Conservation (phyloP, 768 basidiomycete species). For the Mycena indigotica region DNA sequence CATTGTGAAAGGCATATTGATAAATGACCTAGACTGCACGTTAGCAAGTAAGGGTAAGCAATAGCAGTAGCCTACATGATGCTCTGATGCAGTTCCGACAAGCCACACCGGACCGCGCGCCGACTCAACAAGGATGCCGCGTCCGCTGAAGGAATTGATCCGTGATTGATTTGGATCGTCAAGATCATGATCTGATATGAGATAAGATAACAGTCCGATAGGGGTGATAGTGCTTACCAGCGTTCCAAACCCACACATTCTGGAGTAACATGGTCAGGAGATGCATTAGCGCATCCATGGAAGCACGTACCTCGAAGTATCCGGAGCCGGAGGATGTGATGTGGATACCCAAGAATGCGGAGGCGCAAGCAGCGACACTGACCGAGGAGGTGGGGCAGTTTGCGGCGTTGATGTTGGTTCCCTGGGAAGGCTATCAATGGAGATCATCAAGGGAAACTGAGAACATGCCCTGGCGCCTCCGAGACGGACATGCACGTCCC, state of each 20-base stretch:
- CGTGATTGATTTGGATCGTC: constrained; percentile 33
- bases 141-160: constrained; percentile 39
- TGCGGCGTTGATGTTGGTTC: too few species aligned
- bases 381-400: too few species aligned
- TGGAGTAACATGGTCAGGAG: too few species aligned
- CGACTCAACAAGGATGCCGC: constrained; percentile 42
- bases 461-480: too few species aligned
- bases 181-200: constrained; percentile 44
- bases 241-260: background rate
- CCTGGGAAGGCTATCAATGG: too few species aligned
- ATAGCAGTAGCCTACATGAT: constrained; percentile 35
- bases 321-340: too few species aligned
- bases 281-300: too few species aligned
- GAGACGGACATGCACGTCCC: too few species aligned
- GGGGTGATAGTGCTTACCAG: background rate
- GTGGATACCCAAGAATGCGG: too few species aligned
- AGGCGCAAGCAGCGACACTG: too few species aligned
- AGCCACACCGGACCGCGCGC: constrained; percentile 36
- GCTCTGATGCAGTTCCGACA: constrained; percentile 38
- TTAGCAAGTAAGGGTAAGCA: background rate
- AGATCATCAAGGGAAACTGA: too few species aligned
- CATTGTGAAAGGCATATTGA: constrained; percentile 40
- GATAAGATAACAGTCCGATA: constrained; percentile 42
- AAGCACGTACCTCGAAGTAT: too few species aligned
- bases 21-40: constrained; percentile 36